Base-by-base conservation (phyloP, 2,329 filamentous ascomycete genomes). In the Polytolypa hystricis region DNA sequence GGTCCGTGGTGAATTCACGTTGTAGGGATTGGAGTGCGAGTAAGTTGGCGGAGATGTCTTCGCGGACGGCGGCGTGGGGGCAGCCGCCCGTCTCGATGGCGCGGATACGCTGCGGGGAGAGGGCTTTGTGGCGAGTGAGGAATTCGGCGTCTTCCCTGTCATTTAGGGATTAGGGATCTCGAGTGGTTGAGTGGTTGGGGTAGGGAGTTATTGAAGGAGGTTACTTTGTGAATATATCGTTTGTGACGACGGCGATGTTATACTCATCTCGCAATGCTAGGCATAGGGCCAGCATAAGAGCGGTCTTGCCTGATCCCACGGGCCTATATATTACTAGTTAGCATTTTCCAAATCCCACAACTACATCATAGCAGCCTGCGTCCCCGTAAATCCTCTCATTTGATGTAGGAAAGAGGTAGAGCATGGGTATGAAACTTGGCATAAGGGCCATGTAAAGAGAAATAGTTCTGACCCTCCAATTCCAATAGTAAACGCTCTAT, bases 1-100 rank as follows among this genome's bases (percentile, higher is more conserved):
- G 61, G 55, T 96, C 84, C 0, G 86, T 77, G 29, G 66, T 60
- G 69, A 93, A 93, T 45, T 81, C 74, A 39, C 70, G 69, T 62
- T 96, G 89, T 33, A 96, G 71, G 49, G 87, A 81, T 54, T 94
- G 89, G 26, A 98, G 74, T 0, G 89, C 91, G 38, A 86, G 83
- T 3, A 98, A 78, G 66, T 98, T 98, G 47, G 84, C 79, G 25
- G 78, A 84, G 53, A 98, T 95, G 64, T 98, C 91, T 69, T 98
- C 91, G 47, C 91, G 84, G 41, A 96, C 91, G 26, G 91, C 91
- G 42, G 91, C 91, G 66, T 98, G 91, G 0, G 91, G 91, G 57
- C 91, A 96, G 9, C 91, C 91, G 48, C 91, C 91, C 2, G 91
- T 98, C 65, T 98, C 91, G 61, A 98, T 96, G 55, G 91, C 91